Evolutionary conservation across 176 grass and related monocot genomes (phyloP), one percentile per base, ranked within the genome.

Genomic region (Rhynchospora pubera): DNA sequence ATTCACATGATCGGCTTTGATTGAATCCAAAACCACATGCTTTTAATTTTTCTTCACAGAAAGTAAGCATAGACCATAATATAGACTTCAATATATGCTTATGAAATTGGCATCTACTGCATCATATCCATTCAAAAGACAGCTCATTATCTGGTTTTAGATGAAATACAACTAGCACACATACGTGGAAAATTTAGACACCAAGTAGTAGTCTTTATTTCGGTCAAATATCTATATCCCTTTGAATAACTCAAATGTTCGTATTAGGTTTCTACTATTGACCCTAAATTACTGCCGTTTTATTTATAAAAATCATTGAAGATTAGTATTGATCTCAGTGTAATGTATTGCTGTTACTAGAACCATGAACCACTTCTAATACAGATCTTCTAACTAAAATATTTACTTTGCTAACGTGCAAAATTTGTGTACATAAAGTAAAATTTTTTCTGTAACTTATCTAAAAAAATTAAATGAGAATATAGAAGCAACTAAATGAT

Each of bases 11-110:
- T 62, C 12, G 7, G 6, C 72, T 79, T 58, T 86, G 80, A 58
- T 77, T 73, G 60, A 85, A 84, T 86, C 74, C 48, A 78, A 82
- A 85, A 80, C 15, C 42, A 83, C 65, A 79, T 86, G 69, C 44
- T 43, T 24, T 28, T 59, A 59, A 56, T 57, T 63, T 44, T 79
- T 39, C 34, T 43, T 47, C 22, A 69, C 21, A 23, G 12, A 68
- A 57, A 44, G 50, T 82, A 28, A 67, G 22, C 79, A 82, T 67
- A 45, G 61, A 82, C 57, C 67, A 65, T 63, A 19, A 52, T 21
- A 64, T 86, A n/a, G 52, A 42, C 30, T 60, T 73, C 43, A 42
- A 73, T 21, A 11, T 67, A 58, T 73, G 47, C 24, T 44, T 43
- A 34, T 57, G 59, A 47, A 65, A 62, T 85, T 62, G 42, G 43